These are phyloP conservation scores for Beauveria medogensis DNA, from an alignment of 2,329 filamentous ascomycete species.

Conservation along the genomic window DNA sequence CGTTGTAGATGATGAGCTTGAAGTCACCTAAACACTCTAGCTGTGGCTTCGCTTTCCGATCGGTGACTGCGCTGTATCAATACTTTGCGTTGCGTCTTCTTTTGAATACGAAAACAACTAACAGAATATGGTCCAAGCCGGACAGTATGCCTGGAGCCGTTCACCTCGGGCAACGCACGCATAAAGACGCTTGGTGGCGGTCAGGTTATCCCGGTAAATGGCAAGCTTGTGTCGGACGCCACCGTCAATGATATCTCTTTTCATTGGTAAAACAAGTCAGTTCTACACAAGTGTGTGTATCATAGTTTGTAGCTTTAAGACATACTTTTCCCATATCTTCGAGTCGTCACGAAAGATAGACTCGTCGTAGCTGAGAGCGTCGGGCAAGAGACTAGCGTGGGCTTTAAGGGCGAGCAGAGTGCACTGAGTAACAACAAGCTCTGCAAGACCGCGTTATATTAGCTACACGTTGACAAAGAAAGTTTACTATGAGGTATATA, in stretches of 20 bases:
- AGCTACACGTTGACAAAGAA: not conserved
- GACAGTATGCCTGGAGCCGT: not conserved
- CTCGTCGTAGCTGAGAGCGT: not conserved
- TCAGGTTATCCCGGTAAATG: slow-evolving; percentile 7
- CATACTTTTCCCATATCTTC: slow-evolving; percentile 1
- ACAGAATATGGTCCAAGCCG: slow-evolving; percentile 12
- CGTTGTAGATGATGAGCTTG: slow-evolving; percentile 1
- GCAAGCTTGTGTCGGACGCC: slow-evolving; percentile 8
- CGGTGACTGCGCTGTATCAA: not conserved
- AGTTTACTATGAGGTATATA: not conserved
- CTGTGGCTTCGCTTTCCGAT: not conserved
- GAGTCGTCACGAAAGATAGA: not conserved
- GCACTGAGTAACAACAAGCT: slow-evolving; percentile 7
- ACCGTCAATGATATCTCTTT: slow-evolving; percentile 2
- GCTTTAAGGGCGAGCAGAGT: slow-evolving; percentile 6
- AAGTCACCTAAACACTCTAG: not conserved
- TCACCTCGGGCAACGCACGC: not conserved
- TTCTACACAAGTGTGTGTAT: not conserved
- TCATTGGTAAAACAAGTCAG: not conserved
- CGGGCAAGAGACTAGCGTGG: not conserved
- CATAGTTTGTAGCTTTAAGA: not conserved
- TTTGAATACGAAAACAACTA: not conserved
- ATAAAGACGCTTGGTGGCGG: slow-evolving; percentile 6
- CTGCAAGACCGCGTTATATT: not conserved
- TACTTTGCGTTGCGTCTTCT: not conserved